These are phyloP conservation scores for Chaetomiaceae sp. DNA, from an alignment of 2,329 filamentous ascomycete genomes.

Conservation along the genomic window DNA sequence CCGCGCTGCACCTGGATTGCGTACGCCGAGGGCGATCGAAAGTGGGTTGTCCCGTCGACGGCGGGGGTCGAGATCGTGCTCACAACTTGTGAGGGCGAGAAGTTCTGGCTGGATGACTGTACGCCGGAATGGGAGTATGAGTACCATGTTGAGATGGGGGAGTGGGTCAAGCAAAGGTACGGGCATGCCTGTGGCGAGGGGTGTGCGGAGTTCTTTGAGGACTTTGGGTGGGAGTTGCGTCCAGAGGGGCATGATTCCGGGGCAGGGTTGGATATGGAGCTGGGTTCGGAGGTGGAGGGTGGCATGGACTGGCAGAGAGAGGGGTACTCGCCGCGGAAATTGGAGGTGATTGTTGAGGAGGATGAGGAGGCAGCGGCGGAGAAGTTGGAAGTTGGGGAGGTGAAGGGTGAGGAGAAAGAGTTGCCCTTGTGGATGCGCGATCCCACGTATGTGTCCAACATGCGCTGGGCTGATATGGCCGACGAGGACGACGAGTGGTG, in stretches of 20 bases:
- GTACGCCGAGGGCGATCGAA: too few species aligned
- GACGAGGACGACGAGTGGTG: conserved; percentile 5
- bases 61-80: background rate
- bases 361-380: background rate
- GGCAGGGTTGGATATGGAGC: background rate
- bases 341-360: background rate
- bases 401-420: background rate
- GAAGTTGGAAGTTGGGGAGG: background rate
- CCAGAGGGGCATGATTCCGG: background rate
- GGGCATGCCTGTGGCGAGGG: background rate
- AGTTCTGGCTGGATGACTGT: conserved; percentile 4
- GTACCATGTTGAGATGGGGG: too few species aligned
- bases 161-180: too few species aligned
- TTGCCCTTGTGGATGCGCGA: background rate
- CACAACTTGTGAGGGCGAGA: background rate
- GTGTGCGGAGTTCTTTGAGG: background rate
- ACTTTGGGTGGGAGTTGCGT: background rate
- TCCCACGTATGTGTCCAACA: background rate
- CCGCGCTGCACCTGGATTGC: too few species aligned
- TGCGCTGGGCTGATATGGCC: background rate
- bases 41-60: background rate
- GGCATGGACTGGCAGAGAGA: background rate
- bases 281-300: background rate
- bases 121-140: too few species aligned
- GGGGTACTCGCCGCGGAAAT: background rate